Percentiles rank a stretch among this genome's conserved stretches.
Conservation (phyloP, 78 protist species). For the Cavenderia fasciculata region DNA sequence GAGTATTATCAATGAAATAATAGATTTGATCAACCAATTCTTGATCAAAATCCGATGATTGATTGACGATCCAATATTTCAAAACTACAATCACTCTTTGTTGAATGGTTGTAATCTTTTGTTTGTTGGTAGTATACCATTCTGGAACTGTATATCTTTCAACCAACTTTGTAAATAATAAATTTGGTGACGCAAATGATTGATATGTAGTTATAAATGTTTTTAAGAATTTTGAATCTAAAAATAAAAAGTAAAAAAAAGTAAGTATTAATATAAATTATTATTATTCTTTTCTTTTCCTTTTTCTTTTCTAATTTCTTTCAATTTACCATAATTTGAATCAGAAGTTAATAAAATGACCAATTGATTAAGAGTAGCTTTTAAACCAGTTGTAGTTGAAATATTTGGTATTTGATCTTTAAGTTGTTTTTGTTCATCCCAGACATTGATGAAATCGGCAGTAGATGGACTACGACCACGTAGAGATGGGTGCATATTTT, state of each 20-base stretch:
- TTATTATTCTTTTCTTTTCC: too few species aligned
- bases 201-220: constrained; percentile 72
- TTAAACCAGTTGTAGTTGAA: background rate
- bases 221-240: constrained; percentile 54
- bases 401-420: constrained; percentile 28
- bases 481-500: background rate
- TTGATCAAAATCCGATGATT: constrained; percentile 71
- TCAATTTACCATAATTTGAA: constrained; percentile 18
- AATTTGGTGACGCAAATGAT: constrained; percentile 60
- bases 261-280: background rate
- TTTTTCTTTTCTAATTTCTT: too few species aligned
- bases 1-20: constrained; percentile 34
- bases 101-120: constrained; percentile 37
- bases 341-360: constrained; percentile 39
- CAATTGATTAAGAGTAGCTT: constrained; percentile 56
- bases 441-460: constrained; percentile 42
- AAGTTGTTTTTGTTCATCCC: constrained; percentile 53
- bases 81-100: constrained; percentile 58
- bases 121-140: constrained; percentile 9
- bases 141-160: constrained; percentile 70
- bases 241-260: background rate
- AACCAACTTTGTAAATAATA: constrained; percentile 34
- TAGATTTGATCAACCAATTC: constrained; percentile 63
- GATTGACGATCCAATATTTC: constrained; percentile 76
- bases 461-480: constrained; percentile 32